phyloP scores from a whole-genome alignment of 176 grass and related monocot species.

The Rhynchospora pubera region DNA sequence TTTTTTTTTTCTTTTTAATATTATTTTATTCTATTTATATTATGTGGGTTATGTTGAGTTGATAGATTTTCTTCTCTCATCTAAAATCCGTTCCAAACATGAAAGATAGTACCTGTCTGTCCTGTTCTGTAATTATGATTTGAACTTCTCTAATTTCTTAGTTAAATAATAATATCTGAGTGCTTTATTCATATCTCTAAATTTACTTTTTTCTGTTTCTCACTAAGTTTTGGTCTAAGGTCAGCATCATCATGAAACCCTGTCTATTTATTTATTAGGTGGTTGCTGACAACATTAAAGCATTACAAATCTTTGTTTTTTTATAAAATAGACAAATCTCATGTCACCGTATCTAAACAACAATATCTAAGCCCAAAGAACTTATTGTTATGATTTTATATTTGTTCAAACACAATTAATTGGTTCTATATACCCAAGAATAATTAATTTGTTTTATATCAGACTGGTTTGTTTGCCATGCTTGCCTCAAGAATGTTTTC shows the following conservation, averaged over 20 bases:
- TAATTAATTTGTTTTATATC: neutral
- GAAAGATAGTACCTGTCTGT: neutral
- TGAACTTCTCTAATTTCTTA: neutral
- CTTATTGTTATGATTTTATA: neutral
- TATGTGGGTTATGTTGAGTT: neutral
- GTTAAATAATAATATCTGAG: neutral
- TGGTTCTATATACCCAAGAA: neutral
- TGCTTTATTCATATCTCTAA: neutral
- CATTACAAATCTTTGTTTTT: neutral
- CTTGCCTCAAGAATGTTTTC: neutral
- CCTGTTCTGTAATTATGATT: neutral
- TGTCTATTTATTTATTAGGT: constrained; percentile 8
- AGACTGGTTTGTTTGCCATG: neutral
- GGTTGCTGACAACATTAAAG: neutral
- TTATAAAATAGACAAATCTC: neutral
- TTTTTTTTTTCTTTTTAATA: neutral
- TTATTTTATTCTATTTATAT: neutral
- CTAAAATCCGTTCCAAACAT: constrained; percentile 1
- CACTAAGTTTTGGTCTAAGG: neutral
- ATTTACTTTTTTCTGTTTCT: neutral
- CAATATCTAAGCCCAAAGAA: neutral
- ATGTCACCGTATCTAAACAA: neutral
- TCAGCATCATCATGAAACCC: neutral
- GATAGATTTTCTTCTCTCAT: neutral
- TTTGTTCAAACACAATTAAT: neutral